Conservation (phyloP, 768 basidiomycete species). For the Boletellus ananas region DNA sequence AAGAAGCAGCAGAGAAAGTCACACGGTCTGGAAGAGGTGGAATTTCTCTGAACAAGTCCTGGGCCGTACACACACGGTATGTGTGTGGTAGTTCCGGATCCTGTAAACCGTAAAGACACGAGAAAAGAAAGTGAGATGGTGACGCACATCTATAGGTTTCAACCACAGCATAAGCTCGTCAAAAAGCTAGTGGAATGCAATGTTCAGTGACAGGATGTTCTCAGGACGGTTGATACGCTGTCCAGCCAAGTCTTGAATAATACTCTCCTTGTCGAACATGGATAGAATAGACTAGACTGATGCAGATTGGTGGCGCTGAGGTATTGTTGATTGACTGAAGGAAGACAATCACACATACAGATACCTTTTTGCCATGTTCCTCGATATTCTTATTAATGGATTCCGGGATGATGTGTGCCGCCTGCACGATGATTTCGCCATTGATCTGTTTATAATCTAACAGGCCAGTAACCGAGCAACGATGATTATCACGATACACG, state of each 20-base stretch:
- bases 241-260: background rate
- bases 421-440: background rate
- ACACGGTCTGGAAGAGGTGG: background rate
- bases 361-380: background rate
- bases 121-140: background rate
- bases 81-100: background rate
- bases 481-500: background rate
- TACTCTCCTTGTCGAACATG: background rate
- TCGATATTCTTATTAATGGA: background rate
- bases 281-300: background rate
- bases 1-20: slow-evolving; percentile 1
- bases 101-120: background rate
- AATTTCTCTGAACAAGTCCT: background rate
- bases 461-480: background rate
- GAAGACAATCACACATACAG: background rate
- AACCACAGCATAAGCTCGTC: background rate
- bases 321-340: too few species aligned
- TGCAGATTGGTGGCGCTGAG: background rate
- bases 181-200: background rate
- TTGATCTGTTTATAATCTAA: background rate
- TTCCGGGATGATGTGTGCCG: slow-evolving; percentile 1
- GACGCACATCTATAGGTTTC: slow-evolving; percentile 3
- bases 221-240: background rate
- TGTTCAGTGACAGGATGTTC: background rate
- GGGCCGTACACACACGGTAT: background rate